Evolutionary conservation across 208 protist species (phyloP), one percentile per base, ranked within the genome.

Genomic region (Leishmania arabica): DNA sequence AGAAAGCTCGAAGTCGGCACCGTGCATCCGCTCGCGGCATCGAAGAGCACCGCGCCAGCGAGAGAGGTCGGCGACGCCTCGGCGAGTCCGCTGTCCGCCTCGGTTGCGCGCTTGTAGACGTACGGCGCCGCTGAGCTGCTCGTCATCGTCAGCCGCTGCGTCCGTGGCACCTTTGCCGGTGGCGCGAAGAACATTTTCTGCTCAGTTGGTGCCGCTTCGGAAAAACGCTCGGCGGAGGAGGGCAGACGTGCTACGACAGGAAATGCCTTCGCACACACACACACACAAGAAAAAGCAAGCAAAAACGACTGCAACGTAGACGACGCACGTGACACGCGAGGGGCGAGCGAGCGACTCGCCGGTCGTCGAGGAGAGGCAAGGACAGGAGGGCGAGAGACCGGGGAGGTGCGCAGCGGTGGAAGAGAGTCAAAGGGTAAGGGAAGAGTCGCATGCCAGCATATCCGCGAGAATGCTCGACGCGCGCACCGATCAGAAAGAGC

Each of bases 121-220:
- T 64, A 78, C 7, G 82, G 73, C 42, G 82, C 66, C 15, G 78
- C 64, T 37, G 72, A 42, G 45, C 70, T 54, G 70, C 11, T 75
- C 66, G 80, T 17, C 85, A 89, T 66, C 15, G 78, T 80, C 15
- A 80, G 80, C 49, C 91, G 90, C 86, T 96, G 90, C 42, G 93
- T 95, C n/a, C 93, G 86, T 42, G 91, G 85, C 31, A 95, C 91
- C 77, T 96, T 96, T 13, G 84, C 53, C 4, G 90, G 93, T 47
- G 92, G 91, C 31, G 91, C 82, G 72, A 86, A 75, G 34, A 93
- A 89, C 66, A 87, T 84, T 90, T 88, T 86, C 87, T 49, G 45
- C 8, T 49, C 45, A 8, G 51, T 21, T 21, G 51, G 4, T 54
- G 15, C 17, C 17, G 51, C 87, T 8, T 68, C 31, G 31, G 27